phyloP scores from a whole-genome alignment of 176 grass and related monocot species.

The Oryza australiensis region DNA sequence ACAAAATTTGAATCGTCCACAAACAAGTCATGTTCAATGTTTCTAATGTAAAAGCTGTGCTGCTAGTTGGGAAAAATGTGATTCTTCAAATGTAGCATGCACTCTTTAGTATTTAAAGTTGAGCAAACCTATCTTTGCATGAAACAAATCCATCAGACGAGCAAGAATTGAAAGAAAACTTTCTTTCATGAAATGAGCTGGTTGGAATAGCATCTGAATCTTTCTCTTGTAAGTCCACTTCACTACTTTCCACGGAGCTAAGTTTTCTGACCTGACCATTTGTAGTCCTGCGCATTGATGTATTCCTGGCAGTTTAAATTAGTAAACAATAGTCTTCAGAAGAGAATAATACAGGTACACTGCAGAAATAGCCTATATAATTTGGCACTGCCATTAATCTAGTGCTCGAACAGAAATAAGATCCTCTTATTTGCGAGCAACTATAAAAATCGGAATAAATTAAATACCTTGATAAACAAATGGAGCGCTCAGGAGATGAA shows the following conservation, averaged over 20 bases:
- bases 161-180: slow-evolving; percentile 61
- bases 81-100: slow-evolving; percentile 1
- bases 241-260: slow-evolving; percentile 17
- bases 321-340: slow-evolving; percentile 9
- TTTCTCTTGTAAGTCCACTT: slow-evolving; percentile 49
- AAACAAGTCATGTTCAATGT: neutral
- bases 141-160: slow-evolving; percentile 58
- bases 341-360: neutral
- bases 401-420: slow-evolving; percentile 17
- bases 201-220: slow-evolving; percentile 33
- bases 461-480: slow-evolving; percentile 45
- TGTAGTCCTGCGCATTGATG: slow-evolving; percentile 26
- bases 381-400: neutral
- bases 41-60: neutral
- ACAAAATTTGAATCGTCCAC: slow-evolving; percentile 17
- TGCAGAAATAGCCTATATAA: neutral
- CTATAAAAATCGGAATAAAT: neutral
- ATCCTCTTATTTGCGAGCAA: slow-evolving; percentile 2
- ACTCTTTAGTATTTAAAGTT: slow-evolving; percentile 7
- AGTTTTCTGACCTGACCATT: slow-evolving; percentile 32
- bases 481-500: slow-evolving; percentile 46
- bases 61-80: slow-evolving; percentile 12
- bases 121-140: slow-evolving; percentile 61
- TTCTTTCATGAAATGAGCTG: slow-evolving; percentile 51
- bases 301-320: slow-evolving; percentile 36